Evolutionary conservation across 805 yeast species (phyloP).

Genomic region (Debaryomyces tyrocola): DNA sequence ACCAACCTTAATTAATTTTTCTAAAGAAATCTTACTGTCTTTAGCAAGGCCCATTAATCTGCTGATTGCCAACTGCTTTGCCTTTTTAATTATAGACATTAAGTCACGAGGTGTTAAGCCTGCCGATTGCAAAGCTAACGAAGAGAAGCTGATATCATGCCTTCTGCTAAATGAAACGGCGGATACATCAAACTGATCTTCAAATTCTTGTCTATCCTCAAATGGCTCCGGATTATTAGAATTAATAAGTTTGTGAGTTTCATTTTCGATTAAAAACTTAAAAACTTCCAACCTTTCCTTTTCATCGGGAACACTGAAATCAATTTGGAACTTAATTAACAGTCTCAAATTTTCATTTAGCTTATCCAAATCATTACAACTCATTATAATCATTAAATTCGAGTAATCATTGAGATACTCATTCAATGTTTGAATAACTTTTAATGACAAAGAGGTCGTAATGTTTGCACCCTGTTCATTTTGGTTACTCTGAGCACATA

Average conservation of each 20-base stretch:
- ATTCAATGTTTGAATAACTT: constrained; percentile 55
- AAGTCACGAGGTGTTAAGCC: constrained; percentile 88
- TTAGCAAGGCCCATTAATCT: constrained; percentile 41
- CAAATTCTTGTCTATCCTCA: constrained; percentile 19
- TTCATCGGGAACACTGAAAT: constrained; percentile 77
- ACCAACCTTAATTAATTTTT: constrained; percentile 40
- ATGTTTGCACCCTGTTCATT: constrained; percentile 45
- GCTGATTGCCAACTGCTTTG: constrained; percentile 57
- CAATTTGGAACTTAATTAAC: constrained; percentile 72
- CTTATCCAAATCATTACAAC: constrained; percentile 70
- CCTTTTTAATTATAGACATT: constrained; percentile 63
- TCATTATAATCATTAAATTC: constrained; percentile 54
- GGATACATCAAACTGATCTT: constrained; percentile 11
- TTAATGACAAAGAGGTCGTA: constrained; percentile 49
- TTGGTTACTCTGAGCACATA: constrained; percentile 67
- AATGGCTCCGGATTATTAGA: constrained; percentile 14
- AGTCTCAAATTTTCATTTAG: constrained; percentile 67
- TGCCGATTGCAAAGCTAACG: constrained; percentile 83
- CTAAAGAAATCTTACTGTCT: constrained; percentile 13
- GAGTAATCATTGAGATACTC: constrained; percentile 47
- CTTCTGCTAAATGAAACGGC: constrained; percentile 24
- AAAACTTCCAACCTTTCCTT: constrained; percentile 68
- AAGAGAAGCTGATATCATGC: constrained; percentile 50
- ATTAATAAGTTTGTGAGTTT: constrained; percentile 7
- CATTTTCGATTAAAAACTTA: constrained; percentile 40